Conservation (phyloP, 805 yeast genomes). For the Hanseniaspora nectarophila region DNA sequence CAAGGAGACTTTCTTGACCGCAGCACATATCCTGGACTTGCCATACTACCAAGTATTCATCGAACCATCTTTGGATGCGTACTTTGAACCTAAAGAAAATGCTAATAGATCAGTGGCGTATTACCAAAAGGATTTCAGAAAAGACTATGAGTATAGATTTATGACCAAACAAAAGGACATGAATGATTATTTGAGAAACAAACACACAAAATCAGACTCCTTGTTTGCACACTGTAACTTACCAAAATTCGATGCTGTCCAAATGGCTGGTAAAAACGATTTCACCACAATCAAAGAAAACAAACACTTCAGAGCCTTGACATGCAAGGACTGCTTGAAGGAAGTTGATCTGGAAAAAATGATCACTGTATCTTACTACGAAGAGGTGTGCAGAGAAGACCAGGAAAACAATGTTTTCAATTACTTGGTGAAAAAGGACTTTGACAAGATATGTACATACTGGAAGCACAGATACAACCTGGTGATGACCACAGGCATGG, state of each 20-base stretch:
- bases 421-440: background rate
- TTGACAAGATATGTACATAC: slow-evolving; percentile 1
- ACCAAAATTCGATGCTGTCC: slow-evolving; percentile 32
- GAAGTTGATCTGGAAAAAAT: slow-evolving; percentile 10
- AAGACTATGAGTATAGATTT: slow-evolving; percentile 34
- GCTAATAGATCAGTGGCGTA: slow-evolving; percentile 56
- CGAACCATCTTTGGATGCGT: slow-evolving; percentile 31
- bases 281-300: slow-evolving; percentile 16
- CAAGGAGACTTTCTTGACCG: slow-evolving; percentile 62
- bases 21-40: slow-evolving; percentile 39
- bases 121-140: slow-evolving; percentile 60
- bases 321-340: background rate
- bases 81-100: slow-evolving; percentile 23
- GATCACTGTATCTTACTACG: slow-evolving; percentile 1
- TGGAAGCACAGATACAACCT: slow-evolving; percentile 6
- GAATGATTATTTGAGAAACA: slow-evolving; percentile 3
- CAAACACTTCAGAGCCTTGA: slow-evolving; percentile 12
- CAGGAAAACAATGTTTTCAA: slow-evolving; percentile 5
- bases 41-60: slow-evolving; percentile 40
- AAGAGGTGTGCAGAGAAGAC: slow-evolving; percentile 4
- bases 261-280: slow-evolving; percentile 18
- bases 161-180: background rate
- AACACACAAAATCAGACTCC: slow-evolving; percentile 18
- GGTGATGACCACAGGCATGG: background rate
- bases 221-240: slow-evolving; percentile 33